Base-by-base conservation (phyloP, 2,329 filamentous ascomycete species). In the Sporothrix pallida region DNA sequence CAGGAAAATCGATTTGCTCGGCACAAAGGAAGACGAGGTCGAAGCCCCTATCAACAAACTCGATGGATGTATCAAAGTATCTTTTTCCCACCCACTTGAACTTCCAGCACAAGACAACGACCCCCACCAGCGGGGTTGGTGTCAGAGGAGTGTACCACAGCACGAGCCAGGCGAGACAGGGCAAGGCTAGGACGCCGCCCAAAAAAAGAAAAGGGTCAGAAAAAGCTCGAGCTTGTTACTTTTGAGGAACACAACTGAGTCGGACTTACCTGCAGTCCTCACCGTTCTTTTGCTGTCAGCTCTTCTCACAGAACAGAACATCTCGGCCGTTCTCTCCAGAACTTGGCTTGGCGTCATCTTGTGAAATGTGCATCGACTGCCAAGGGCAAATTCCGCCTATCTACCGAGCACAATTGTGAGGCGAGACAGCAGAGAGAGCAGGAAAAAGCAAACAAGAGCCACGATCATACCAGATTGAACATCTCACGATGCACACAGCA, bases 1-100 rank as follows among this genome's bases (percentile, higher is more conserved):
- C 68, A 58, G 52, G 68, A 62, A 71, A 62, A 37, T 44, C 15
- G 63, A 60, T 50, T 63, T 72, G 52, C 75, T 76, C 75, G 73
- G 75, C 72, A 72, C 72, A 76, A 76, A 71, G 75, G 73, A 76
- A 73, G 70, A 74, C 75, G 73, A 75, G 42, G 48, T 37, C 44
- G 62, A 15, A 37, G 26, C 44, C 62, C 46, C 44, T 13, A 44
- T 67, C 62, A 67, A 46, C 42, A 44, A 23, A 46, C 58, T 20
- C 48, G 48, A 17, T 12, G 48, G 6, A 52, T 12, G 12, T 26
- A 12, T 20, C 56, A 62, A 62, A 42, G 31, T 37, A 37, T 37
- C 23, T 37, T 7, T 37, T 60, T 60, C 23, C 20, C 23, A 31
- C 31, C 9, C 17, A 50, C 20, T 17, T 37, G 31, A 6, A 37